A percentile compares a stretch with the other conserved stretches of the same genome.
phyloP scores from a whole-genome alignment of 768 basidiomycete genomes.

The Phaeotremella skinneri region DNA sequence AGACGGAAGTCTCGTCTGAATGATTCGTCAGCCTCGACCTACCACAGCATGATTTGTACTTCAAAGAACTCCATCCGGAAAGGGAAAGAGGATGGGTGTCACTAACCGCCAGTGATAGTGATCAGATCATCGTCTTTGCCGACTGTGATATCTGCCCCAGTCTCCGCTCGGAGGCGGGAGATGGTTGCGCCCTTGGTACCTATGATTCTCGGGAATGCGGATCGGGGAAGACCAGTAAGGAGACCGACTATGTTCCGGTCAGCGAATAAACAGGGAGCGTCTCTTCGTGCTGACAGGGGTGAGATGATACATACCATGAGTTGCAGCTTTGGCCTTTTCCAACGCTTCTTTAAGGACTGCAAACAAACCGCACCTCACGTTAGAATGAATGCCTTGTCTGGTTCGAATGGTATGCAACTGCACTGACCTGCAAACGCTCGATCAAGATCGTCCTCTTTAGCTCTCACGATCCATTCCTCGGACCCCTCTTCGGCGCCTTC shows the following conservation, averaged over 20 bases:
- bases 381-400: not conserved
- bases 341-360: conserved; percentile 36
- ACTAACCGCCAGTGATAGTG: conserved; percentile 73
- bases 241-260: conserved; percentile 39
- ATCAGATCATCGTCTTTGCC: conserved; percentile 84
- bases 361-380: not conserved
- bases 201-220: conserved; percentile 87
- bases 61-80: not conserved
- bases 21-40: not conserved
- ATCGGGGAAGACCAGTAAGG: conserved; percentile 56
- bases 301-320: conserved; percentile 34
- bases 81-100: not conserved
- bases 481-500: conserved; percentile 77
- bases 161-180: conserved; percentile 78
- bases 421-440: conserved; percentile 61
- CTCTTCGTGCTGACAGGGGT: too few species aligned
- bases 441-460: conserved; percentile 74
- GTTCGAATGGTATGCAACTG: not conserved
- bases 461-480: conserved; percentile 79
- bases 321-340: conserved; percentile 44
- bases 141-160: conserved; percentile 87
- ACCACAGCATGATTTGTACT: not conserved
- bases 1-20: conserved; percentile 47
- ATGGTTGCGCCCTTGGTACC: conserved; percentile 81
- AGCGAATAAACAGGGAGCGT: conserved; percentile 3